Base-by-base conservation (phyloP, 805 yeast species). In the Kodamaea fukazawae region DNA sequence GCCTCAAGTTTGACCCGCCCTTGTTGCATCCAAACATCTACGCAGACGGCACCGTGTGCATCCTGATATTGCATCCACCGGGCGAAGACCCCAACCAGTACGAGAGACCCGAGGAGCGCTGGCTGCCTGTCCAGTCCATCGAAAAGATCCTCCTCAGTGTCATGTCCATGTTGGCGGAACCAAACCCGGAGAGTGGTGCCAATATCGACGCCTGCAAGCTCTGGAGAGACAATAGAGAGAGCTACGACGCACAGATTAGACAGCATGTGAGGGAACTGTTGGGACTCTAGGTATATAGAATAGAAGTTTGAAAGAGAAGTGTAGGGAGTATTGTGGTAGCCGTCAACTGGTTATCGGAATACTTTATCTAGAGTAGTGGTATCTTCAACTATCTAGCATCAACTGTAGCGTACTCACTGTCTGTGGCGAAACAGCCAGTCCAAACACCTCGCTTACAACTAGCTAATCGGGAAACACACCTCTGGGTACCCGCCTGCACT, bases 91-190 rank as follows among this genome's bases (percentile, higher is more conserved):
- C 99, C 14, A 79, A 89, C 60, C 89, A 84, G 74, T 93, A 93
- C 64, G 99, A 93, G 61, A 65, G 86, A 22, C 96, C 98, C 0
- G 95, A 90, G 51, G 99, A 93, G 65, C 71, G 99, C 49, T 93
- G 99, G 99, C 86, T 95, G 5, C 99, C 99, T 0, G 90, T 93
- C 22, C 99, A 93, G 61, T 86, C 95, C 57, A 90, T 93, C n/a
- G 99, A 93, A 65, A 93, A 93, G 74, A 93, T 93, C 45, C 69
- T 93, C 45, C 65, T 93, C 43, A 84, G 95, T 61, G 98, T 93
- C 15, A 79, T 90, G 75, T 86, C 96, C 54, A 90, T 93, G 97
- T 72, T 93, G 45, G 96, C 97, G 17, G 96, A 93, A 62, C 98
- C 99, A 2, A 93, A 93, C 57, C 83, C 86, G 23, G 97, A 91